Percentiles rank a stretch among this genome's conserved stretches.
phyloP scores from a whole-genome alignment of 163 green algal species.

The Scenedesmus sp. region DNA sequence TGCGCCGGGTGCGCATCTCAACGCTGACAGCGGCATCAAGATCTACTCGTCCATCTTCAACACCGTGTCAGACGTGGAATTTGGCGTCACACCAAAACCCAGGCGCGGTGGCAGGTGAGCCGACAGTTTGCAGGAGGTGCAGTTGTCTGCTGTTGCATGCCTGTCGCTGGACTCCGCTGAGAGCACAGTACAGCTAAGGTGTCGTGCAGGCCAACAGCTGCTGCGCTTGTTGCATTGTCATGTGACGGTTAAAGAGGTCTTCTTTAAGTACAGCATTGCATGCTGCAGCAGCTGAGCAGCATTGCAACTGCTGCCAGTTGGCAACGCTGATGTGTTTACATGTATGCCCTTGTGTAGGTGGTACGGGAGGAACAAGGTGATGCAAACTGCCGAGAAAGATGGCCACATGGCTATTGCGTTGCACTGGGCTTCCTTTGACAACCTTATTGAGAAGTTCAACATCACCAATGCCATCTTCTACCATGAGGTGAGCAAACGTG shows the following conservation, averaged over 20 bases:
- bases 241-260: too few relatives aligned
- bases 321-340: too few relatives aligned
- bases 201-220: too few relatives aligned
- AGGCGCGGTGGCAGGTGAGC: slow-evolving; percentile 19
- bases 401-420: slow-evolving; percentile 33
- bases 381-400: slow-evolving; percentile 1
- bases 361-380: neutral
- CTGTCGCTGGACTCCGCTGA: too few relatives aligned
- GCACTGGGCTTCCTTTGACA: slow-evolving; percentile 42
- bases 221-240: neutral
- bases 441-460: slow-evolving; percentile 36
- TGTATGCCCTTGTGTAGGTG: neutral
- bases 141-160: too few relatives aligned
- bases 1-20: slow-evolving; percentile 44
- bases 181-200: too few relatives aligned
- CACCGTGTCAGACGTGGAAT: slow-evolving; percentile 28
- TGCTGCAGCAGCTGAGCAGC: neutral
- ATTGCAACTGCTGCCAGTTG: too few relatives aligned
- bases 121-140: too few relatives aligned
- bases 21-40: slow-evolving; percentile 24
- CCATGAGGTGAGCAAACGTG: slow-evolving; percentile 11
- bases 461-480: slow-evolving; percentile 28
- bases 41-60: slow-evolving; percentile 23
- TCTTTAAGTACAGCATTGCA: too few relatives aligned
- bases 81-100: neutral